Conservation (phyloP, 1,284 basidiomycete genomes). For the Ganoderma lingzhi region DNA sequence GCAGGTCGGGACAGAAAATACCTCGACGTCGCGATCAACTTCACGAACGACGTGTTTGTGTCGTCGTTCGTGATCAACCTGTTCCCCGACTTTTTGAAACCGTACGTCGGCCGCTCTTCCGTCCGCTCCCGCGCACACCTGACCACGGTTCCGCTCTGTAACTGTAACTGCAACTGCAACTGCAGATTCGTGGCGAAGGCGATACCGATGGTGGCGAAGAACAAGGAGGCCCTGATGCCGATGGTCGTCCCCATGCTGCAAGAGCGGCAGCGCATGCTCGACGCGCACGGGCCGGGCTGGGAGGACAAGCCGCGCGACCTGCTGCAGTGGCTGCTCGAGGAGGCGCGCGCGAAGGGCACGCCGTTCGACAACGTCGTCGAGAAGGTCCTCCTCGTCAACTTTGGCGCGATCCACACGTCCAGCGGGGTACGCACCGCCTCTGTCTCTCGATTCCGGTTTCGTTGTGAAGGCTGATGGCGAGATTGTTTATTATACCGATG, state of each 20-base stretch:
- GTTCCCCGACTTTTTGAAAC: conserved; percentile 33
- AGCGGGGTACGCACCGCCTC: conserved; percentile 28
- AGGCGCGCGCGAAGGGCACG: conserved; percentile 28
- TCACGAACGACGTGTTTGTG: conserved; percentile 32
- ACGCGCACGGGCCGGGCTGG: conserved; percentile 47
- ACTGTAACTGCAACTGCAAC: too few relatives aligned
- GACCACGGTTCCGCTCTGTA: too few relatives aligned
- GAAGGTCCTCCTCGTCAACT: conserved; percentile 34
- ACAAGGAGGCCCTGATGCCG: conserved; percentile 24
- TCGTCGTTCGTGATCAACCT: conserved; percentile 31
- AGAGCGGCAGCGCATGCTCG: conserved; percentile 47
- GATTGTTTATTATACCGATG: too few relatives aligned
- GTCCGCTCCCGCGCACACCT: not conserved
- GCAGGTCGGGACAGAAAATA: conserved; percentile 32
- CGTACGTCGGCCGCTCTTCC: conserved; percentile 2
- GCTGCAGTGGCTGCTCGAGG: conserved; percentile 37
- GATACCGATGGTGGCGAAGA: conserved; percentile 26
- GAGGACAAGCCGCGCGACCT: conserved; percentile 45
- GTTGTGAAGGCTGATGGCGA: not conserved
- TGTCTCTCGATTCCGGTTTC: not conserved
- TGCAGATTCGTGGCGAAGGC: conserved; percentile 21
- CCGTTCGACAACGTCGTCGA: conserved; percentile 30
- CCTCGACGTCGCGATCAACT: conserved; percentile 32
- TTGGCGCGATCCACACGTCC: conserved; percentile 36
- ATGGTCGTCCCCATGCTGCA: conserved; percentile 46